Evolutionary conservation across 108 stramenopile species (phyloP), one percentile per base, ranked within the genome.

Genomic region (Craspedostauros australis): DNA sequence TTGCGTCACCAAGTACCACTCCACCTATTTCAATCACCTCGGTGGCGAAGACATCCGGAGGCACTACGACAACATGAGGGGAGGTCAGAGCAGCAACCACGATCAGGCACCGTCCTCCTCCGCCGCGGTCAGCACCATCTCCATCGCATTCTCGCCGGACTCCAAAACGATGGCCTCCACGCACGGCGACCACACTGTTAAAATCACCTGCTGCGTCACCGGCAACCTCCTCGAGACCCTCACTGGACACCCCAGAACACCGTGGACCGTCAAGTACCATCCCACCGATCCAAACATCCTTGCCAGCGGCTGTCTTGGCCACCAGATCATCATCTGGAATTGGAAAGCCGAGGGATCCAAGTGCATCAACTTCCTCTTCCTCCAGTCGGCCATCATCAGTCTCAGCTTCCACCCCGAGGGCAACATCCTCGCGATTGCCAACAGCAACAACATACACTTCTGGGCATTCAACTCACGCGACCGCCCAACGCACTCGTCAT

Each of bases 101-200:
- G 44, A n/a, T n/a, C n/a, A n/a, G n/a, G n/a, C n/a, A n/a, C n/a
- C n/a, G n/a, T n/a, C n/a, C 0, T 45, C 46, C 11, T 52, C 53
- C 15, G 25, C 42, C 15, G 76, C 88, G 0, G 80, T 90, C 39
- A 68, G 66, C 20, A 86, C 88, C 11, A 91, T 91, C 49, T 88
- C 86, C 34, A 64, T 88, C 19, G 80, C 84, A 50, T 88, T 91
- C 60, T 73, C 79, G 33, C 73, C 79, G 15, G 79, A 87, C 40
- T 71, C 72, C 25, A 57, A 77, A 7, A 86, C 90, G 11, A 69
- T 99, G 60, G 96, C 96, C n/a, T 89, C 88, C 1, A 97, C 98
- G 12, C 98, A 99, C 44, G 98, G 98, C 2, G 98, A 99, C 64
- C 98, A 99, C 68, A 95, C 96, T n/a, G 94, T 99, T 39, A 99